These are phyloP conservation scores for Mortierella sp. DNA, from an alignment of 371 early-diverging fungal genomes.

Conservation along the genomic window DNA sequence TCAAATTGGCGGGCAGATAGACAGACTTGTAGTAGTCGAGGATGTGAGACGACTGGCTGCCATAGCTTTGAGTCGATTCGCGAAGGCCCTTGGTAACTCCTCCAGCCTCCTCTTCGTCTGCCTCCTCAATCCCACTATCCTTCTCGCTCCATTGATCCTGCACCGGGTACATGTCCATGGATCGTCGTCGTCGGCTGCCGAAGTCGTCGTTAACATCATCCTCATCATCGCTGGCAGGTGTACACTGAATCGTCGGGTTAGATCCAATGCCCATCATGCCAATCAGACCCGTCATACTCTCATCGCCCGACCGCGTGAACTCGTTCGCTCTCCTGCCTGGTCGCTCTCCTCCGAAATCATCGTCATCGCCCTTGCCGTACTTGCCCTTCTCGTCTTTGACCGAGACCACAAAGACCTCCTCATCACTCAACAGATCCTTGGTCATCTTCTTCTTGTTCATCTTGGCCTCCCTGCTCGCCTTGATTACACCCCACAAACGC, in stretches of 20 bases:
- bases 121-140: background rate
- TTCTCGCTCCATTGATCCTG: background rate
- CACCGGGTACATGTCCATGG: background rate
- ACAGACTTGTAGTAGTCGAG: constrained; percentile 38
- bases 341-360: constrained; percentile 10
- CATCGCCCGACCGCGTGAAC: background rate
- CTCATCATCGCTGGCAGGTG: constrained; percentile 42
- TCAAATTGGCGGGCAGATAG: constrained; percentile 22
- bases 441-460: background rate
- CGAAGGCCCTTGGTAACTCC: background rate
- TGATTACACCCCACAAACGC: constrained; percentile 15
- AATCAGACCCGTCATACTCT: constrained; percentile 43
- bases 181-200: background rate
- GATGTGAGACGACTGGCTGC: constrained; percentile 37
- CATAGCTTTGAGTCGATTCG: constrained; percentile 25
- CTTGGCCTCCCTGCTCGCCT: constrained; percentile 9
- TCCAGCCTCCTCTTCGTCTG: background rate
- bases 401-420: constrained; percentile 22
- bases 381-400: constrained; percentile 15
- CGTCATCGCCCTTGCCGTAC: background rate
- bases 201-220: background rate
- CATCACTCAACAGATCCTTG: background rate
- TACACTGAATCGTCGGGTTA: constrained; percentile 37
- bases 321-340: constrained; percentile 39
- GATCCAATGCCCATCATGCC: constrained; percentile 50